These are phyloP conservation scores for Colletotrichum noveboracense DNA, from an alignment of 2,329 filamentous ascomycete genomes.

Conservation along the genomic window DNA sequence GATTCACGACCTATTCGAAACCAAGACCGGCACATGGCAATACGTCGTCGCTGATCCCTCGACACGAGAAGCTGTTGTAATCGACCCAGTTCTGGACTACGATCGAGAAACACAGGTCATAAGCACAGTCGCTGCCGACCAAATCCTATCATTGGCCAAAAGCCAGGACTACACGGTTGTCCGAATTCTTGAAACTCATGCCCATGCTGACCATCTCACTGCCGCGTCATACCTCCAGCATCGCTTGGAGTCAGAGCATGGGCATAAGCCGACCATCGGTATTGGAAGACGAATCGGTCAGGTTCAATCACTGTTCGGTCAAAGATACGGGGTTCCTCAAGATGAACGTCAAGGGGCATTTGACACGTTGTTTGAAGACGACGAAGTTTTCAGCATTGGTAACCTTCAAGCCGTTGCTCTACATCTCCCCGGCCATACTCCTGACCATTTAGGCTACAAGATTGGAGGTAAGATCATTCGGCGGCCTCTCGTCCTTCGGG, in stretches of 20 bases:
- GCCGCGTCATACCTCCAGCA: constrained; percentile 62
- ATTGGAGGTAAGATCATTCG: constrained; percentile 47
- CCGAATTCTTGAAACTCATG: constrained; percentile 66
- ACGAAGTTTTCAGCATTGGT: constrained; percentile 58
- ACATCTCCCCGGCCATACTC: constrained; percentile 65
- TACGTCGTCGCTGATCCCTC: constrained; percentile 62
- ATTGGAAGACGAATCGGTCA: constrained; percentile 59
- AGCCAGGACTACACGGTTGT: constrained; percentile 52
- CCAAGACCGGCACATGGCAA: constrained; percentile 58
- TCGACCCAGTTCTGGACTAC: constrained; percentile 67
- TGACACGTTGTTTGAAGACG: constrained; percentile 57
- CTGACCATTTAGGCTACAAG: constrained; percentile 64
- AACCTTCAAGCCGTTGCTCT: constrained; percentile 48
- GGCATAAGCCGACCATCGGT: constrained; percentile 47
- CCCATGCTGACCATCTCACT: constrained; percentile 65
- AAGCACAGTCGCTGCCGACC: constrained; percentile 57
- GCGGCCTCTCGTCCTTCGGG: not conserved
- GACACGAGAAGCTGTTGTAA: constrained; percentile 56
- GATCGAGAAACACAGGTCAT: constrained; percentile 47
- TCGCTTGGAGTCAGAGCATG: constrained; percentile 39
- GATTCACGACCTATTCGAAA: constrained; percentile 44
- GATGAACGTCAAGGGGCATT: constrained; percentile 53
- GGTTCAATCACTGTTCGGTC: constrained; percentile 56
- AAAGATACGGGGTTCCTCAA: constrained; percentile 48
- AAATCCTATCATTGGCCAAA: constrained; percentile 47